Evolutionary conservation across 2,329 filamentous ascomycete species (phyloP).

Genomic region (Colletotrichum sp.): DNA sequence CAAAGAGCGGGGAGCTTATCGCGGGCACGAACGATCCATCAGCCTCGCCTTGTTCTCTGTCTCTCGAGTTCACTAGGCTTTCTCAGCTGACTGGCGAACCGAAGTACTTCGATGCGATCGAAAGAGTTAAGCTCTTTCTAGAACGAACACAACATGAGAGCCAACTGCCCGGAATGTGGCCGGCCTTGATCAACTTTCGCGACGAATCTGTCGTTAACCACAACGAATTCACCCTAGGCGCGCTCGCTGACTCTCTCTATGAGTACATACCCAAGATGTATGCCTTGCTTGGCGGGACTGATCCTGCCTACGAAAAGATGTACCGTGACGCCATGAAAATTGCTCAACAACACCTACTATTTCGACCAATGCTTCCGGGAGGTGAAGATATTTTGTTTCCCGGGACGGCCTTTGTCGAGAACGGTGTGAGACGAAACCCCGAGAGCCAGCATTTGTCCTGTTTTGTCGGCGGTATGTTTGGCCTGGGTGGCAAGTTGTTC

Average conservation of each 20-base stretch:
- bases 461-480: constrained; percentile 57
- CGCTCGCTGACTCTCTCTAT: constrained; percentile 45
- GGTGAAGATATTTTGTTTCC: constrained; percentile 65
- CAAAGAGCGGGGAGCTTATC: constrained; percentile 1
- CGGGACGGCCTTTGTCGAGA: constrained; percentile 35
- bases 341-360: constrained; percentile 63
- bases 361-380: constrained; percentile 69
- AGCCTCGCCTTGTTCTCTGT: constrained; percentile 66
- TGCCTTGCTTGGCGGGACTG: constrained; percentile 62
- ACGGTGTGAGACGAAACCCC: constrained; percentile 24
- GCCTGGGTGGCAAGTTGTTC: constrained; percentile 51
- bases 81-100: constrained; percentile 74
- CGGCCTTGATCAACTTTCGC: constrained; percentile 66
- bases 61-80: constrained; percentile 75
- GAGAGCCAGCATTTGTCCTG: constrained; percentile 55
- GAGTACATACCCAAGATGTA: constrained; percentile 51
- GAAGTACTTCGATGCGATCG: constrained; percentile 77
- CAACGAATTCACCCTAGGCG: constrained; percentile 41
- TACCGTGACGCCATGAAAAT: constrained; percentile 60
- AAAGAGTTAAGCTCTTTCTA: constrained; percentile 71
- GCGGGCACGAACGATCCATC: constrained; percentile 39
- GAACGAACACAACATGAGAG: constrained; percentile 71
- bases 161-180: constrained; percentile 76
- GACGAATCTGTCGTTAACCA: constrained; percentile 43
- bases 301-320: constrained; percentile 61